Percentiles rank a stretch among this genome's conserved stretches.
Conservation (phyloP, 2,329 filamentous ascomycete genomes). For the Verticillium albo-atrum region DNA sequence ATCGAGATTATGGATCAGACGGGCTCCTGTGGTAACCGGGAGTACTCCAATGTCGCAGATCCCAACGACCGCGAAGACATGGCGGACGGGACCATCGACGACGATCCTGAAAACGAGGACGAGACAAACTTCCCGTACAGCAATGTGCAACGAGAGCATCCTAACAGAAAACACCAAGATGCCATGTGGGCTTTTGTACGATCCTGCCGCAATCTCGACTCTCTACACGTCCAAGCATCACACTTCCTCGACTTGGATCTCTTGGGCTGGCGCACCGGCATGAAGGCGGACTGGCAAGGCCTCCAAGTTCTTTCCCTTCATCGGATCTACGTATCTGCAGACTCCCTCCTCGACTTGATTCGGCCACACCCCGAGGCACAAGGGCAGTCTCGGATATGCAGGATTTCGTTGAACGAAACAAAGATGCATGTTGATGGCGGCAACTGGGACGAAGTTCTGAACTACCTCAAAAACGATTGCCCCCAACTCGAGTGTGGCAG, state of each 20-base stretch:
- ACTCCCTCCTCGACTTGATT: background rate
- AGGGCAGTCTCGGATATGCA: background rate
- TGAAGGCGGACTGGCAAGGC: background rate
- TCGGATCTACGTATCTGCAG: background rate
- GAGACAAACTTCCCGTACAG: background rate
- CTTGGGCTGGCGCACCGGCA: background rate
- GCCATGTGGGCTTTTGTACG: slow-evolving; percentile 1
- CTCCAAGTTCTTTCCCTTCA: background rate
- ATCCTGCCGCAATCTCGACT: slow-evolving; percentile 2
- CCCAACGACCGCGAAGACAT: background rate
- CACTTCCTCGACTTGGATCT: slow-evolving; percentile 3
- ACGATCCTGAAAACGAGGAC: background rate
- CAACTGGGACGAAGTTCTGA: slow-evolving; percentile 2
- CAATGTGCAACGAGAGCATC: slow-evolving; percentile 3
- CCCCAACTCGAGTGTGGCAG: background rate
- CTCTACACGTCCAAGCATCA: slow-evolving; percentile 1
- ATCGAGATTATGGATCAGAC: slow-evolving; percentile 4
- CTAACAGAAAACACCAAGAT: slow-evolving; percentile 4
- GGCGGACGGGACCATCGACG: background rate
- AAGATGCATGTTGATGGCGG: slow-evolving; percentile 3
- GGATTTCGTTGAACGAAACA: background rate
- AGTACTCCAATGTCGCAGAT: background rate
- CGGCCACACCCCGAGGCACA: background rate
- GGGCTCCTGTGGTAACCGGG: slow-evolving; percentile 1
- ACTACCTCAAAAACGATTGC: background rate